Base-by-base conservation (phyloP, 139 green algal genomes). In the Micractinium sp. region DNA sequence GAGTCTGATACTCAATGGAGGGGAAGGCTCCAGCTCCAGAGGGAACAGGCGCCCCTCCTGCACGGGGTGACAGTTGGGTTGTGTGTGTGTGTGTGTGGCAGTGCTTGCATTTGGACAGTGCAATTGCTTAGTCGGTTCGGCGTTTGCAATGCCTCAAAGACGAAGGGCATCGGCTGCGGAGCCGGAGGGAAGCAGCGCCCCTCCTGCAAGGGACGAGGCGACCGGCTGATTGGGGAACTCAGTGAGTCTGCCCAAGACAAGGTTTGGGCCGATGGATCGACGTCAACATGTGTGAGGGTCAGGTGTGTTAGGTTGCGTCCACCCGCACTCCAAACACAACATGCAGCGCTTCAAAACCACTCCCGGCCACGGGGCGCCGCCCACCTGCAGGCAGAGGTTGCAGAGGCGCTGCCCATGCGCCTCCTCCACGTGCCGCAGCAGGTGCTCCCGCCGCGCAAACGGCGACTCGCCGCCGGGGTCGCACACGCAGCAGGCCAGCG, bases 401-500 rank as follows among this genome's bases (percentile, higher is more conserved):
- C 93, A 96, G 71, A 96, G 87, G 41, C 85, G 38, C 53, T 74
- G 27, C 1, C 39, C 71, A 76, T 94, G 92, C 71, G 61, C 75
- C n/a, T 79, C 36, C 36, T 90, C 31, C 91, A 94, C 74, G 82
- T 94, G 92, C 27, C 74, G 35, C 88, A 74, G 81, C 86, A 97
- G 92, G 75, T 88, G 20, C 69, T 92, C 87, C 71, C 76, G 80
- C 23, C 77, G 92, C 31, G 47, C 78, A 80, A 95, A 95, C 20
- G 93, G 91, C 2, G 78, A 56, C n/a, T 67, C 29, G 15, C 88
- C 93, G 2, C 35, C 39, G 0, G 61, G 80, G 87, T 96, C 92
- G 76, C 95, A 97, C 60, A 94, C 56, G 9, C 27, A 4, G 87
- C 94, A 96, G 20, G 91, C 91, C 69, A 90, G 76, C 2, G 91